Base-by-base conservation (phyloP, 768 basidiomycete genomes). In the Mycena metata region DNA sequence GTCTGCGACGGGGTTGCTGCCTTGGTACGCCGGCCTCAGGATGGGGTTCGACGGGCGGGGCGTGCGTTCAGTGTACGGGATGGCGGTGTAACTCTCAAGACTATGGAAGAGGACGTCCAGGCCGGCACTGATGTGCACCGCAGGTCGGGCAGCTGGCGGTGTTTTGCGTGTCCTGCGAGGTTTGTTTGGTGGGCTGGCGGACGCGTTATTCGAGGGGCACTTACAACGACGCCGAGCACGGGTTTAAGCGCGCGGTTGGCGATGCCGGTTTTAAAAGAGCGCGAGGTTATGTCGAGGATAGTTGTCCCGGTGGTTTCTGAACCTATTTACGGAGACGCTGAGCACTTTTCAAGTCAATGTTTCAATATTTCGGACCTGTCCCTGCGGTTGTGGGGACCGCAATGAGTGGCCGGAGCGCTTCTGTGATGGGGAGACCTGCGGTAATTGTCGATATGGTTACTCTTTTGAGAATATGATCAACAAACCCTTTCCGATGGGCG, bases 31-130 rank as follows among this genome's bases (percentile, higher is more conserved):
- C 30, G 97, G 97, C 47, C 97, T 87, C 47, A 94, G 80, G 46
- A 96, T 91, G 3, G 97, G 97, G 79, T 99, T 98, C 11, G 88
- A 75, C 3, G 97, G 97, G 26, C 97, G 89, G 7, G 96, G 97
- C 1, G 86, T 90, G 55, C 97, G 92, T 79, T 97, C 94, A 21
- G 90, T 91, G 78, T 97, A 97, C 90, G 95, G 96, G 71, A 98
- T 96, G 7, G 96, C 94, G 10, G 96, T 97, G 77, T 93, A 97
- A 67, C 92, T 95, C 79, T 99, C 96, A 80, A 98, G 83, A 59
- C 96, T 94, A 73, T 99, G 97, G 87, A 98, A 98, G 39, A 99
- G 82, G 2, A 98, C 96, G 77, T 98, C 97, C 51, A 98, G 85
- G 4, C 97, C 97, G n/a, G 96, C 87, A 68, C 93, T 94, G 73